Base-by-base conservation (phyloP, 2,329 filamentous ascomycete species). In the Microdochium paspali region DNA sequence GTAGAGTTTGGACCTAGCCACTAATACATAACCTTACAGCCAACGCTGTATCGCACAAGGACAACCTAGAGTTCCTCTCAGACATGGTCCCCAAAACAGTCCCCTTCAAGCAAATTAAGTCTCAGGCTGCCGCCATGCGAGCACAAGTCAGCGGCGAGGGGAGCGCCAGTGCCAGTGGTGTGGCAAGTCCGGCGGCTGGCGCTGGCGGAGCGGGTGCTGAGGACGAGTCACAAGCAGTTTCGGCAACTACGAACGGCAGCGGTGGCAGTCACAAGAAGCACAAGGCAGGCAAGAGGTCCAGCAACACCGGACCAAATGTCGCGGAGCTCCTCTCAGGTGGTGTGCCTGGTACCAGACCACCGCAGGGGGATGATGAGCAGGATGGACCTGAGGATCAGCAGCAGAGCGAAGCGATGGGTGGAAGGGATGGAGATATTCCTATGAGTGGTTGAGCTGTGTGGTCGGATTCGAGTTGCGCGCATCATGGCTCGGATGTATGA, bases 41-140 rank as follows among this genome's bases (percentile, higher is more conserved):
- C 56, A 87, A 81, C 59, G 91, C 93, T 24, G 84, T 97, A 47
- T 80, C 86, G 7, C 85, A 89, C 62, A 82, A 90, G 52, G 93
- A 97, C 66, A 94, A 94, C 63, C 84, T 98, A 46, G 90, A 98
- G 65, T 98, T 98, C 62, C 79, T 98, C 13, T 77, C 86, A 52
- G 93, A 98, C 66, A 80, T 95, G 24, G 86, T 96, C 31, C 93
- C 93, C 49, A 86, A 85, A 63, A 96, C 90, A 1, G 79, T 84
- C 5, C 82, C 87, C 15, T 94, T 82, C 70, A 87, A 86, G 61
- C 79, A 87, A 55, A 79, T 86, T 68, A 91, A 90, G 69, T 82
- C 82, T 42, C 58, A 79, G 53, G 72, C 77, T 1, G 68, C 67
- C 10, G 70, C 72, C 1, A 72, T 68, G 3, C 72, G 76, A 44